Evolutionary conservation across 129 eudicot species (phyloP), one percentile per base, ranked within the genome.

Genomic region (Centrapalus pauciflorus): DNA sequence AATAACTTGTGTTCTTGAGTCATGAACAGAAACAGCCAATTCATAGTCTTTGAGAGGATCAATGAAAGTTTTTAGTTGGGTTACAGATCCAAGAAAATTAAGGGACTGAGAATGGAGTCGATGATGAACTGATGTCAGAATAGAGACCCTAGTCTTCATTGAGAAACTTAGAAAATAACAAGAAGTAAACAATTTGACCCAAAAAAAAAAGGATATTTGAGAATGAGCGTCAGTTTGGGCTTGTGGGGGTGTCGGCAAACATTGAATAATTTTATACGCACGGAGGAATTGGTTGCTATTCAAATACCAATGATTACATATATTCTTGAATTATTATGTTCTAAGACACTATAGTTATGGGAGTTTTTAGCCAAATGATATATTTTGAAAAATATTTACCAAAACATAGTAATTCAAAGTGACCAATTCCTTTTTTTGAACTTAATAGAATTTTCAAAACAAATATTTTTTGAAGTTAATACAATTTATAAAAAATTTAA

Each of bases 1-100:
- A 67, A 24, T 57, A 65, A 66, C 32, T 29, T 0, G 61, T 69
- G 34, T 81, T 73, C 57, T 64, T 63, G 88, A 61, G 48, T 69
- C 13, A 52, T 83, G 87, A 27, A 76, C 51, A 65, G 79, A 89
- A 66, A 84, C 45, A 14, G 84, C 63, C 85, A 81, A 16, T 20
- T 59, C 49, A 59, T 6, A 5, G 26, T 33, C 14, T 50, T 28
- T 61, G 52, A 21, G 45, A n/a, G 45, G 24, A 62, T 50, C 27
- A 17, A 41, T 56, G 30, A 11, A 12, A 40, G 45, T n/a, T 56
- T 24, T 33, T 67, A 50, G 61, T 49, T 73, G 78, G 48, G 37
- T 59, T 64, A 43, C 20, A 5, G 72, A 73, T 73, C 72, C 38
- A 55, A 55, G 72, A 40, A 54, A 29, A 26, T 28, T 64, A 7